phyloP scores from a whole-genome alignment of 352 stramenopile species.

The Elongisporangium prolatum region DNA sequence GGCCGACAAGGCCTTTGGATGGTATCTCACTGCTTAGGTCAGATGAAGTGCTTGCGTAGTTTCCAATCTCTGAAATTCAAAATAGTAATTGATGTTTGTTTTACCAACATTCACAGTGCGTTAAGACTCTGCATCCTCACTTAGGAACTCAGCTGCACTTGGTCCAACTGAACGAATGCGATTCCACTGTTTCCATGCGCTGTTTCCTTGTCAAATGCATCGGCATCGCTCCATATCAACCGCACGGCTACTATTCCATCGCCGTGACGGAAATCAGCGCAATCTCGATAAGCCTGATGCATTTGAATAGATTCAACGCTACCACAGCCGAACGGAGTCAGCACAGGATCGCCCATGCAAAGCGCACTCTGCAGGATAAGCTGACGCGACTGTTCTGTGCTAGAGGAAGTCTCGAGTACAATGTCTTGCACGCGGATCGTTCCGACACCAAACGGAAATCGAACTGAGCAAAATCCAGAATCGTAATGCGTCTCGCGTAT shows the following conservation, averaged over 20 bases:
- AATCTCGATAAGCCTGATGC: neutral
- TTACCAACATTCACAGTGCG: neutral
- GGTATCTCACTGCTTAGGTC: conserved; percentile 35
- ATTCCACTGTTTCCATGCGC: neutral
- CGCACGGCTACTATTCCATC: neutral
- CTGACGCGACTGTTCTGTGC: conserved; percentile 14
- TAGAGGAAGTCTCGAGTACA: conserved; percentile 31
- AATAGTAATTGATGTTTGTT: neutral
- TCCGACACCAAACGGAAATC: conserved; percentile 59
- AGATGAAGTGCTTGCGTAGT: neutral
- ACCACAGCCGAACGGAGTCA: conserved; percentile 66
- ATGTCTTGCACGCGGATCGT: conserved; percentile 55
- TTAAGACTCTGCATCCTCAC: no score
- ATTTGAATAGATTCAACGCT: conserved; percentile 29
- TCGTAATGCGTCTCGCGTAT: conserved; percentile 60
- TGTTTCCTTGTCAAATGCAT: neutral
- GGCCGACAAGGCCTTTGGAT: conserved; percentile 62
- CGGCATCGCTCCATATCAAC: neutral
- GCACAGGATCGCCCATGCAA: conserved; percentile 49
- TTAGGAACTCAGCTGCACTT: neutral
- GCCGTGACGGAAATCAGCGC: neutral
- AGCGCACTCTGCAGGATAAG: conserved; percentile 21
- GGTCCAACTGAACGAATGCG: neutral
- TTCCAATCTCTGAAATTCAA: neutral
- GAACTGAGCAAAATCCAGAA: conserved; percentile 48